Evolutionary conservation across 2,329 filamentous ascomycete species (phyloP).

Genomic region (Coniochaeta sp.): DNA sequence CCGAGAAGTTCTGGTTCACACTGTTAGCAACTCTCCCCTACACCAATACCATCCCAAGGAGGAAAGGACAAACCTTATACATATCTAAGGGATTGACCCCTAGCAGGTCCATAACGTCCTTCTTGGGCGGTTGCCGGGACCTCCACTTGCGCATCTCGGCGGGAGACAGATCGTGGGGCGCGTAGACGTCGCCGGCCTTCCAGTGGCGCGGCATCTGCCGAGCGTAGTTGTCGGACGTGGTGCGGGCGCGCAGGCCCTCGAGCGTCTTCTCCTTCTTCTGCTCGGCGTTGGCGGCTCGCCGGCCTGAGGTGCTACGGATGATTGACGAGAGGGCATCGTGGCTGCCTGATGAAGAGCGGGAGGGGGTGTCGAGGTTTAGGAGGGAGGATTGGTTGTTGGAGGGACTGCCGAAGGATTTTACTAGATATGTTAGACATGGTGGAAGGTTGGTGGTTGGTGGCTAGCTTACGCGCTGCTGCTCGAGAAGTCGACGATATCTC

Average conservation of each 20-base stretch:
- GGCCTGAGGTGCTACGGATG: not conserved
- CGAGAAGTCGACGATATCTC: not conserved
- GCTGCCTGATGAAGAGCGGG: not conserved
- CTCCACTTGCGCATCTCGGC: slow-evolving; percentile 80
- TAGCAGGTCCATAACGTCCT: slow-evolving; percentile 72
- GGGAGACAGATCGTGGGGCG: slow-evolving; percentile 77
- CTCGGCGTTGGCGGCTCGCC: slow-evolving; percentile 6
- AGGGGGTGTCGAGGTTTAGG: slow-evolving; percentile 1
- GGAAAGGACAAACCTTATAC: slow-evolving; percentile 60
- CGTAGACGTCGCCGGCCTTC: slow-evolving; percentile 76
- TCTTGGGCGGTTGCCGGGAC: slow-evolving; percentile 48
- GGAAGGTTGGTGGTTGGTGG: slow-evolving; percentile 3
- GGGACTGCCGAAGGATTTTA: slow-evolving; percentile 1
- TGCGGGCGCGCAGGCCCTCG: slow-evolving; percentile 29
- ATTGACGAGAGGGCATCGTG: not conserved
- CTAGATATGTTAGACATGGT: not conserved
- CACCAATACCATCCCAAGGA: not conserved
- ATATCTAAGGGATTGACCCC: slow-evolving; percentile 73
- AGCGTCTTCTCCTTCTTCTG: slow-evolving; percentile 23
- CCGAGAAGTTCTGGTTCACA: slow-evolving; percentile 68
- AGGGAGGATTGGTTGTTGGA: not conserved
- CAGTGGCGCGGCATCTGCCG: slow-evolving; percentile 63
- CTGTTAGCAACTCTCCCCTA: slow-evolving; percentile 3
- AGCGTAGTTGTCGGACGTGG: slow-evolving; percentile 44
- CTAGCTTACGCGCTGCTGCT: not conserved